phyloP scores from a whole-genome alignment of 2,329 filamentous ascomycete genomes.

The Neospermospora avenae region DNA sequence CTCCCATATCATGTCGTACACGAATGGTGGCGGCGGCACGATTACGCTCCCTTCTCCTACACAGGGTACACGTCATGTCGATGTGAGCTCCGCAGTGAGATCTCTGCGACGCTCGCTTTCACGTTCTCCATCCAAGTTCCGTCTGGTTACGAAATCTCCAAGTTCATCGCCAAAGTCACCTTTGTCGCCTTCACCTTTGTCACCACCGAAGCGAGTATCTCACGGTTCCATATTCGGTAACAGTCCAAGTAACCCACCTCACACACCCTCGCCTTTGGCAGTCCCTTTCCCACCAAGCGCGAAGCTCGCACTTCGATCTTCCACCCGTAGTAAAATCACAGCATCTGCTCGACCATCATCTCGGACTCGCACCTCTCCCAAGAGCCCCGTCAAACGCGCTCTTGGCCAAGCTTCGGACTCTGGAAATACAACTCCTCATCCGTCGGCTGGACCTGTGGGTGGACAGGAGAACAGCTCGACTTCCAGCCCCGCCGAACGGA shows the following conservation, averaged over 20 bases:
- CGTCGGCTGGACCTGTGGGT: constrained; percentile 18
- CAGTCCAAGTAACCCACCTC: constrained; percentile 34
- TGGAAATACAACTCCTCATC: constrained; percentile 59
- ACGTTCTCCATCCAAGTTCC: constrained; percentile 89
- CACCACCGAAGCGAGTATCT: constrained; percentile 43
- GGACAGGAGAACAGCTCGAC: constrained; percentile 43
- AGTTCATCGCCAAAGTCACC: constrained; percentile 50
- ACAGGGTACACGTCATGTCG: constrained; percentile 76
- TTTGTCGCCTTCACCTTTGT: constrained; percentile 55
- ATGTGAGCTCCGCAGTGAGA: constrained; percentile 77
- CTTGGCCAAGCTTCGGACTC: constrained; percentile 64
- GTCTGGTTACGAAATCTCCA: constrained; percentile 49
- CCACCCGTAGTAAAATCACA: constrained; percentile 56
- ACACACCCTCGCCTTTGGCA: constrained; percentile 51
- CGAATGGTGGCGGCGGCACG: constrained; percentile 60
- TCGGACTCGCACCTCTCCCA: constrained; percentile 68
- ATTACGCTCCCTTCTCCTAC: constrained; percentile 77
- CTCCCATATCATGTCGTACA: constrained; percentile 52
- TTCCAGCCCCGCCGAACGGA: constrained; percentile 43
- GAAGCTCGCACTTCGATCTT: constrained; percentile 63
- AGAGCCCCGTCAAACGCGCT: constrained; percentile 77
- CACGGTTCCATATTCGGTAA: constrained; percentile 39
- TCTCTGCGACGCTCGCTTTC: constrained; percentile 85
- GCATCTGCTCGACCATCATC: constrained; percentile 51
- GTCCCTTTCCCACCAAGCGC: constrained; percentile 65